phyloP scores from a whole-genome alignment of 768 basidiomycete species.

The Rhodotorula graminis region DNA sequence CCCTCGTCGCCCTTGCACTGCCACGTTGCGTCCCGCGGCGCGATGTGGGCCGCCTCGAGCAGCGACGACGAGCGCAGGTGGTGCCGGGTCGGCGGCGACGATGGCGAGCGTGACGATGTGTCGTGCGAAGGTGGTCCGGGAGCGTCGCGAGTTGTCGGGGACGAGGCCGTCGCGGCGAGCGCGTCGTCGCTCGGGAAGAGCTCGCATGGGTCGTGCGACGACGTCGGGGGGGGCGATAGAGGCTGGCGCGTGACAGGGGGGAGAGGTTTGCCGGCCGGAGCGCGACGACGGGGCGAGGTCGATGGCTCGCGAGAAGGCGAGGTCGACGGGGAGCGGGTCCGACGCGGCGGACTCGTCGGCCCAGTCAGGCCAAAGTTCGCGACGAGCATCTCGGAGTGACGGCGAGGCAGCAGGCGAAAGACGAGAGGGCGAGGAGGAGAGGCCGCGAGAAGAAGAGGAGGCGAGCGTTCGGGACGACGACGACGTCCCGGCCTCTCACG shows the following conservation, averaged over 20 bases:
- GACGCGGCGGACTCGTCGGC: neutral
- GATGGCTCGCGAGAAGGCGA: neutral
- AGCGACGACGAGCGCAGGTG: slow-evolving; percentile 9
- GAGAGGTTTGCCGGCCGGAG: neutral
- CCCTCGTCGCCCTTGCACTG: neutral
- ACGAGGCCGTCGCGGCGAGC: neutral
- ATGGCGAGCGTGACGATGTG: too few species aligned
- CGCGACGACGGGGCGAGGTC: neutral
- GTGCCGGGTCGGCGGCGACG: neutral
- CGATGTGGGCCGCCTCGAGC: slow-evolving; percentile 8
- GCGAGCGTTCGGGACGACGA: too few species aligned
- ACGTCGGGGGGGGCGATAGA: too few species aligned
- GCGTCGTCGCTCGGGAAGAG: neutral
- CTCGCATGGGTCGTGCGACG: neutral
- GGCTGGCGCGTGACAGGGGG: neutral
- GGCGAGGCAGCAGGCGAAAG: neutral
- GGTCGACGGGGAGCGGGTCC: neutral
- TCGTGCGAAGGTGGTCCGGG: neutral
- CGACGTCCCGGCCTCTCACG: too few species aligned
- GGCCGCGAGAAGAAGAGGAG: too few species aligned
- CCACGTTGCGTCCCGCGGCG: slow-evolving; percentile 15
- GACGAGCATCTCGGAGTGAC: neutral
- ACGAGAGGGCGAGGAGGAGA: too few species aligned
- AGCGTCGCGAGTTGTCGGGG: neutral
- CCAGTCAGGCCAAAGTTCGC: too few species aligned